Evolutionary conservation across 176 grass and related monocot species (phyloP), one percentile per base, ranked within the genome.

Genomic region (Eragrostis curvula): DNA sequence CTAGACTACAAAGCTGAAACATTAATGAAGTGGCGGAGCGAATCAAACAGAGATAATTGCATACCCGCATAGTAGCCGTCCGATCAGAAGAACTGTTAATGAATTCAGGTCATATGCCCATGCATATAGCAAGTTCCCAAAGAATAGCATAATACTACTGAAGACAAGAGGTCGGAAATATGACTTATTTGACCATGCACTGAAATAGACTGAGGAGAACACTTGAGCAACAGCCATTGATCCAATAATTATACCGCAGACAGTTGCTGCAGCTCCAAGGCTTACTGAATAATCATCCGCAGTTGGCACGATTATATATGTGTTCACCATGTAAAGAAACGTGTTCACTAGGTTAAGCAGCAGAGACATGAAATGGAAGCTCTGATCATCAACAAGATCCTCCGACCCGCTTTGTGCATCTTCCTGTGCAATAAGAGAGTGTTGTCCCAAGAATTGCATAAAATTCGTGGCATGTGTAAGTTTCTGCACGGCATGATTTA

Each of bases 311-410:
- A 97, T 83, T 45, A 97, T 93, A 64, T 97, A 97, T 80, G 94
- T 97, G 60, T 97, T 97, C 83, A 93, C 91, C 94, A 97, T 97
- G 76, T 97, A 97, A 64, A 97, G 88, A 83, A 97, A 97, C 16
- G 91, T 97, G 84, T 93, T 97, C 55, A 77, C 94, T 74, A 93
- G 78, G 70, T 97, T 97, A 48, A 97, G 81, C 60, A 91, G 9
- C 18, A 97, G 78, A 65, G 94, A 97, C 51, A 89, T 85, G 55
- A 91, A 97, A 86, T 91, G 81, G 86, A 93, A 97, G 75, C 77
- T 91, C 21, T 91, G 79, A 45, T 91, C 88, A 75, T 85, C 65
- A 47, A 89, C 76, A 86, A 50, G 71, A 87, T 97, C 90, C 57
- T 83, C 88, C 1, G 82, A 78, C 27, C 71, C 85, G 42, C 85